Conservation (phyloP, 192 early-diverging fungal species). For the Coemansia brasiliensis region DNA sequence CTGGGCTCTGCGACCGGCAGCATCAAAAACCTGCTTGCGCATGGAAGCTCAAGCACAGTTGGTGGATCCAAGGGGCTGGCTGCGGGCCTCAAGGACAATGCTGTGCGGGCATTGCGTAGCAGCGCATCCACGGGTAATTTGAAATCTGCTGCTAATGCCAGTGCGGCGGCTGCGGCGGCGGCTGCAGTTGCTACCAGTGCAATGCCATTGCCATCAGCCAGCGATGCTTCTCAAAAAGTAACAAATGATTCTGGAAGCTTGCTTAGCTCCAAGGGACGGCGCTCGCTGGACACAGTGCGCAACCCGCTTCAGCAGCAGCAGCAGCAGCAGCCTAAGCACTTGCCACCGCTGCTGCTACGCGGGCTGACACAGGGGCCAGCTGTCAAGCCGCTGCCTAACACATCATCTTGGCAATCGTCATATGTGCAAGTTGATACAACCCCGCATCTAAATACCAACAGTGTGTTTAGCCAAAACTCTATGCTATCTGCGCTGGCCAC, state of each 20-base stretch:
- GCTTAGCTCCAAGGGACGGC: constrained; percentile 20
- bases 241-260: constrained; percentile 2
- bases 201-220: neutral
- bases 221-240: neutral
- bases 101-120: constrained; percentile 42
- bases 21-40: neutral
- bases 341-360: constrained; percentile 18
- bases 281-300: constrained; percentile 40
- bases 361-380: constrained; percentile 15
- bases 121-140: constrained; percentile 53
- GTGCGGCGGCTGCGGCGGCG: constrained; percentile 5
- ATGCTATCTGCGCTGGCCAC: neutral
- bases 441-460: neutral
- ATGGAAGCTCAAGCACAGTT: constrained; percentile 22
- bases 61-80: constrained; percentile 40
- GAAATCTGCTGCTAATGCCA: constrained; percentile 18
- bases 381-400: constrained; percentile 1
- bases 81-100: constrained; percentile 52
- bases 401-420: constrained; percentile 28
- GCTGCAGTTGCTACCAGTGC: constrained; percentile 20
- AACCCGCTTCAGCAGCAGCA: constrained; percentile 17
- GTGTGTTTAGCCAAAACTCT: constrained; percentile 16
- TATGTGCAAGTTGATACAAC: constrained; percentile 26
- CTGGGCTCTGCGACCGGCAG: neutral
- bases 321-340: constrained; percentile 20